Evolutionary conservation across 2,329 filamentous ascomycete species (phyloP).

Genomic region (Fusarium setosum): DNA sequence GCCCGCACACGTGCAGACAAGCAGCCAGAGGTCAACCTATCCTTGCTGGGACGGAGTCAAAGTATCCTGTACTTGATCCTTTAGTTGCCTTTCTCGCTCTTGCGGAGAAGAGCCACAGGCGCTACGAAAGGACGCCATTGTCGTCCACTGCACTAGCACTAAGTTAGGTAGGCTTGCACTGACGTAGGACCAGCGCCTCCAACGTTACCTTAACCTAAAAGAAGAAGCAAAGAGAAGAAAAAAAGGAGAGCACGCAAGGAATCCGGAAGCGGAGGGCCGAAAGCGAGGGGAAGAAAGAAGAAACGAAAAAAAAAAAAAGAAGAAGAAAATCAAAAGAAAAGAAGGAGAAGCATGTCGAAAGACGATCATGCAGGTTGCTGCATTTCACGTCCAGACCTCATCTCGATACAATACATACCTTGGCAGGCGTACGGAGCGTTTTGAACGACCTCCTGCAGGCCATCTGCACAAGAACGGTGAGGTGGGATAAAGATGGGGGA

Average conservation of each 20-base stretch:
- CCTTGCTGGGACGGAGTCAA: constrained; percentile 1
- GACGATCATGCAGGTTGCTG: constrained; percentile 10
- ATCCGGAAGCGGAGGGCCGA: background rate
- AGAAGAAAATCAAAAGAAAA: background rate
- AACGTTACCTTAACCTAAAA: background rate
- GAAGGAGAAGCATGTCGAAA: too few relatives aligned
- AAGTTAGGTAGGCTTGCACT: background rate
- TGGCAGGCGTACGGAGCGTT: constrained; percentile 14
- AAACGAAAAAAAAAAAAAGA: background rate
- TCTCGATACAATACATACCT: background rate
- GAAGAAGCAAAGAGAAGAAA: background rate
- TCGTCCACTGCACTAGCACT: background rate
- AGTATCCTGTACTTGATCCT: background rate
- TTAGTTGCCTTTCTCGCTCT: background rate
- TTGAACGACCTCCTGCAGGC: constrained; percentile 26
- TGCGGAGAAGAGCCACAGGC: background rate
- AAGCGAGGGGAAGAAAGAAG: background rate
- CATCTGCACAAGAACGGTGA: constrained; percentile 42
- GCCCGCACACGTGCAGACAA: background rate
- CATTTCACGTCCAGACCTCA: background rate
- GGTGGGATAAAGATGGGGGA: constrained; percentile 17
- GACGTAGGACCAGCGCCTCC: constrained; percentile 3
- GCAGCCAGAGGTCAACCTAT: background rate
- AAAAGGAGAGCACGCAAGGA: background rate
- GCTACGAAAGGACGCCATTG: background rate